Evolutionary conservation across 129 eudicot genomes (phyloP).

Genomic region (Logfia minima): DNA sequence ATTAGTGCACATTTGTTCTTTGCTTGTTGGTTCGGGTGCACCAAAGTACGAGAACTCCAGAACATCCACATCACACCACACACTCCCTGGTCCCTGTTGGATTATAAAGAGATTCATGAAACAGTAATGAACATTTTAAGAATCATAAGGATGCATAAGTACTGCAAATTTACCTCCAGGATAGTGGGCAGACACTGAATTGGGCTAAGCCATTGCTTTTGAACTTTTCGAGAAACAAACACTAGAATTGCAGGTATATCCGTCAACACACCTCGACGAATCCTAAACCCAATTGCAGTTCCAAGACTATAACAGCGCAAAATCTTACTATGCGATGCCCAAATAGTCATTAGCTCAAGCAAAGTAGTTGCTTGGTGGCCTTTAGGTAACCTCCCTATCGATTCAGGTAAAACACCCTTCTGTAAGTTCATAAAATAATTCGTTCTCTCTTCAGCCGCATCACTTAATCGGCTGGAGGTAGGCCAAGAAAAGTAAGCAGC

Average conservation of each 20-base stretch:
- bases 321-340: slow-evolving; percentile 94
- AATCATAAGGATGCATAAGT: slow-evolving; percentile 1
- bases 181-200: slow-evolving; percentile 92
- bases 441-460: slow-evolving; percentile 90
- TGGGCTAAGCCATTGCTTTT: slow-evolving; percentile 94
- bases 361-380: slow-evolving; percentile 91
- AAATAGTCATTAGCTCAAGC: slow-evolving; percentile 88
- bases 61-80: slow-evolving; percentile 98
- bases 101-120: slow-evolving; percentile 23
- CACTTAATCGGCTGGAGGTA: slow-evolving; percentile 70
- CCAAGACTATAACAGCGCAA: slow-evolving; percentile 91
- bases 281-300: slow-evolving; percentile 88
- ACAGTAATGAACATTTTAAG: background rate
- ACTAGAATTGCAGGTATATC: slow-evolving; percentile 89
- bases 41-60: slow-evolving; percentile 93
- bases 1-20: slow-evolving; percentile 86
- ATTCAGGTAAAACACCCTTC: slow-evolving; percentile 84
- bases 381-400: slow-evolving; percentile 75
- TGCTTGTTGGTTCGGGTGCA: slow-evolving; percentile 78
- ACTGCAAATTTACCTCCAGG: slow-evolving; percentile 53
- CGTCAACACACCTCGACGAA: slow-evolving; percentile 78
- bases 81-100: slow-evolving; percentile 94
- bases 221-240: slow-evolving; percentile 85
- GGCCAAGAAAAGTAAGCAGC: slow-evolving; percentile 97
- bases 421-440: slow-evolving; percentile 84